phyloP scores from a whole-genome alignment of 495 filamentous ascomycete genomes.

The Hypoxylon intermedium region DNA sequence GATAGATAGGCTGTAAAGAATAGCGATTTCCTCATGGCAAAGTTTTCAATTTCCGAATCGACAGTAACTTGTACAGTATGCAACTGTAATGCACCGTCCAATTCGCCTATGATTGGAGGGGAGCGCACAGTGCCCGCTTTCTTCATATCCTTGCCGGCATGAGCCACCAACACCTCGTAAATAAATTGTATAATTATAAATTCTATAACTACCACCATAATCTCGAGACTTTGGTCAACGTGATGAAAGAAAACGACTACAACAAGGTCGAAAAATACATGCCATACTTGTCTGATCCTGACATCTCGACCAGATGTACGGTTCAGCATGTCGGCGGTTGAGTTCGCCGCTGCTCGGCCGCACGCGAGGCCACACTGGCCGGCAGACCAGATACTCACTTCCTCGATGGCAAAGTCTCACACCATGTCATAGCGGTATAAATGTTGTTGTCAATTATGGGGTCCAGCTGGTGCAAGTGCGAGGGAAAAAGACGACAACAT shows the following conservation, averaged over 20 bases:
- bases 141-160: neutral
- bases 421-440: neutral
- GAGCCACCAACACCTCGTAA: conserved; percentile 8
- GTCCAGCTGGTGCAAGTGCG: conserved; percentile 13
- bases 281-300: neutral
- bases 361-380: conserved; percentile 10
- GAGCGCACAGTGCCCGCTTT: conserved; percentile 10
- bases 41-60: neutral
- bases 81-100: conserved; percentile 1
- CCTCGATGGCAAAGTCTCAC: conserved; percentile 6
- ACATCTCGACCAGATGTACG: conserved; percentile 34
- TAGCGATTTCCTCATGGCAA: conserved; percentile 6
- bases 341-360: conserved; percentile 24
- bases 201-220: too few species aligned
- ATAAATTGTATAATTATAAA: too few species aligned
- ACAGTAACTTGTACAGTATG: too few species aligned
- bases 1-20: neutral
- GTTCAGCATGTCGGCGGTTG: conserved; percentile 39
- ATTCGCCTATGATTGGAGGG: neutral
- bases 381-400: conserved; percentile 5
- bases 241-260: neutral
- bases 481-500: conserved; percentile 55
- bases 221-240: too few species aligned
- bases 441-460: neutral
- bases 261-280: neutral